Base-by-base conservation (phyloP, 306 rosid species). In the Fragaria vesca region DNA sequence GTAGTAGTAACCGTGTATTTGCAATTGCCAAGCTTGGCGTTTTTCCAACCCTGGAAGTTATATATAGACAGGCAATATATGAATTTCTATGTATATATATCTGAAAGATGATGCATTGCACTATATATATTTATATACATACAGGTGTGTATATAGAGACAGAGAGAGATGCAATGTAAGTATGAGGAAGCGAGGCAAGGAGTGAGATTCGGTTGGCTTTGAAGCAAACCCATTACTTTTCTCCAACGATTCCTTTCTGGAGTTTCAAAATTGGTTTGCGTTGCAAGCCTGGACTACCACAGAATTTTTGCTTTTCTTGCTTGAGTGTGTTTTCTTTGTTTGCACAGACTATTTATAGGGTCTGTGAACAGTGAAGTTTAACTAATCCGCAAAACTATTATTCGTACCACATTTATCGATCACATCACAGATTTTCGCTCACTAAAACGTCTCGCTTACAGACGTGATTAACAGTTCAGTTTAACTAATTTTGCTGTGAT, bases 181-280 rank as follows among this genome's bases (percentile, higher is more conserved):
- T 85, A 84, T 85, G 90, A 83, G 89, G 90, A 88, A 85, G 86
- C 66, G 81, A 86, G 87, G 96, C 87, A 88, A 86, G 65, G 88
- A 90, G 97, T 90, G 92, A 90, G 95, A 94, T 94, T 90, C 97
- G 91, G 96, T 92, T 90, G 95, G 93, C 87, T 89, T 90, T 84
- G 93, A 94, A 94, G 98, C 97, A 94, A 94, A 89, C 97, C 83
- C 93, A 75, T 89, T 92, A 84, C 97, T 92, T 94, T 88, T 88
- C 69, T 75, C 82, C 80, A 84, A 92, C 91, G 97, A 88, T 90
- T 92, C 95, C 93, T 90, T 87, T 86, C 89, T 89, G 88, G 86
- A 91, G 26, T 66, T 66, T 66, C 71, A 74, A 65, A 30, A 58
- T 58, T 63, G 82, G 87, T 87, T 93, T 90, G 87, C 84, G 76